Evolutionary conservation across 2,329 filamentous ascomycete species (phyloP), one percentile per base, ranked within the genome.

Genomic region (Fusarium hainanense): DNA sequence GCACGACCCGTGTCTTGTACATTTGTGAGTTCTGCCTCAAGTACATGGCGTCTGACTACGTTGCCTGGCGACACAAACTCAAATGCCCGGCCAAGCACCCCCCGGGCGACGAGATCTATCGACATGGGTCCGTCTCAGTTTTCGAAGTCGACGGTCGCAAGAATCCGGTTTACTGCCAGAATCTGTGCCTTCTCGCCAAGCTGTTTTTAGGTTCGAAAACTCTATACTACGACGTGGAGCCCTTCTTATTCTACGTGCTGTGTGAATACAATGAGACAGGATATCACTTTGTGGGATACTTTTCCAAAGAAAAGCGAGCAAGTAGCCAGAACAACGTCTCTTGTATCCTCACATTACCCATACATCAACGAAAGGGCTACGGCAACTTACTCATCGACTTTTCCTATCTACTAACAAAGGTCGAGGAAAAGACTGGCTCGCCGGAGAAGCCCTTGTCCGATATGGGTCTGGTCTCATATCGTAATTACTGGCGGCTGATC

Each of bases 21-120:
- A 98, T 99, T 69, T 99, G 96, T 85, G 97, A 99, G 79, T 99
- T 98, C 80, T 99, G 96, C 78, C 85, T 99, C 64, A 99, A 98
- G 81, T 99, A 99, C 82, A 98, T 99, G 94, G 97, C 97, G 80
- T 98, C 96, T 20, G 95, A 98, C 78, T 98, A 97, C 75, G 96
- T 99, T 28, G 95, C 96, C 16, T 98, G 95, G 93, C 89, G 96
- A 55, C 96, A 99, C 81, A 98, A 98, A 82, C 88, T 94, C 74
- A 99, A 99, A 83, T 99, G 96, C 74, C 92, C 93, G 8, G 94
- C 94, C 37, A 98, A 98, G 79, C 94, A 98, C 76, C 97, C 96
- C 6, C 97, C 97, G 0, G 96, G 96, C 25, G 96, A 99, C 76
- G 96, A 99, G 78, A 98, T 99, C 51, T 99, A 99, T 78, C 92